Conservation (phyloP, 2,329 filamentous ascomycete species). For the Verticillium alfalfae region DNA sequence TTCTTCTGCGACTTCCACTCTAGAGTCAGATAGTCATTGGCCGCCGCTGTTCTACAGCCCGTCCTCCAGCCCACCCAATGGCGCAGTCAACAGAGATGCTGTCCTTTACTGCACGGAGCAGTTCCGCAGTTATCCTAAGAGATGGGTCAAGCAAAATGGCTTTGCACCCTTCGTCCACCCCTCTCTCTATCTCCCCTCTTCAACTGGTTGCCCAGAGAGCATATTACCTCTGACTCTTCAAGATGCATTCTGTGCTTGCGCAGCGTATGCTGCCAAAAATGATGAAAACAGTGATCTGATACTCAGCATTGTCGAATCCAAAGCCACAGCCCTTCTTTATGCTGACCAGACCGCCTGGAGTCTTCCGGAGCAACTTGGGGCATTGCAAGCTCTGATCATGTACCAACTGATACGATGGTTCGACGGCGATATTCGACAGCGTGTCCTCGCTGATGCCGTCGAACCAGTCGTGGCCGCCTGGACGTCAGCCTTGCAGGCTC, state of each 20-base stretch:
- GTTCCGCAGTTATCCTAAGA: conserved; percentile 13
- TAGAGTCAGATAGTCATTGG: conserved; percentile 3
- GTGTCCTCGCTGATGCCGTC: conserved; percentile 13
- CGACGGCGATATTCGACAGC: conserved; percentile 15
- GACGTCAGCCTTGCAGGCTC: conserved; percentile 10
- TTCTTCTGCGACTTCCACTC: conserved; percentile 4
- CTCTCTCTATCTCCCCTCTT: conserved; percentile 14
- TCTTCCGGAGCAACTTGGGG: conserved; percentile 12
- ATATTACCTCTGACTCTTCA: conserved; percentile 17
- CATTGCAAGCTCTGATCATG: conserved; percentile 15
- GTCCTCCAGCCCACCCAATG: conserved; percentile 2
- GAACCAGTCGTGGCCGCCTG: conserved; percentile 11
- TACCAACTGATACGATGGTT: conserved; percentile 18
- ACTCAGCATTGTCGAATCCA: conserved; percentile 16
- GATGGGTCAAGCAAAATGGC: conserved; percentile 17
- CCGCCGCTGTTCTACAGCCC: conserved; percentile 8
- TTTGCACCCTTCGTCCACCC: conserved; percentile 21
- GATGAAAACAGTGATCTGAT: conserved; percentile 15
- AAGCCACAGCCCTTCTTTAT: conserved; percentile 12
- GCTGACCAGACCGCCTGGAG: conserved; percentile 11
- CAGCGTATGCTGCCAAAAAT: conserved; percentile 18
- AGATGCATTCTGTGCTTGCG: conserved; percentile 19
- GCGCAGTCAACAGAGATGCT: conserved; percentile 6
- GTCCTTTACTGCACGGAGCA: conserved; percentile 12
- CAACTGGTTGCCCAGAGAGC: conserved; percentile 7